Conservation (phyloP, 805 yeast species). For the Kodamaea lidongshanica region DNA sequence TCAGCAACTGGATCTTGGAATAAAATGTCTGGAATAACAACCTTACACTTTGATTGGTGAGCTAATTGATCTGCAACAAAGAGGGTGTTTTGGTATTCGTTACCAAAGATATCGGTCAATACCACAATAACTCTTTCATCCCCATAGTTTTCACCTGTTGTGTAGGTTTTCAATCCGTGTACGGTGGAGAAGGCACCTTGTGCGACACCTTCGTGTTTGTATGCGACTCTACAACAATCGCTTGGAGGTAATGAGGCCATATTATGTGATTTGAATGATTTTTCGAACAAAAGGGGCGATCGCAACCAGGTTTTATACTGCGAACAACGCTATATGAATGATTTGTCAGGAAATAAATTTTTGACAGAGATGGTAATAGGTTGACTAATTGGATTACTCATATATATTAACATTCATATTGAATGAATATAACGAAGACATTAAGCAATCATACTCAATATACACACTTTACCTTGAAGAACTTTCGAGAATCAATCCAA, state of each 20-base stretch:
- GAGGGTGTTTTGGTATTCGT: conserved; percentile 21
- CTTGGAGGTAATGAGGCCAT: conserved; percentile 14
- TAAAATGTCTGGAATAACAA: conserved; percentile 27
- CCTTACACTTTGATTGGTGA: conserved; percentile 13
- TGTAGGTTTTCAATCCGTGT: conserved; percentile 24
- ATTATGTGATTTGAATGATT: too few species aligned
- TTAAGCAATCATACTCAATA: too few species aligned
- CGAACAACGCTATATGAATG: too few species aligned
- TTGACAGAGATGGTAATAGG: too few species aligned
- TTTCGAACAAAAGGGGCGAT: too few species aligned
- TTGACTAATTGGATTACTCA: too few species aligned
- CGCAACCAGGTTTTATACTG: too few species aligned
- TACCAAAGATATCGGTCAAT: conserved; percentile 24
- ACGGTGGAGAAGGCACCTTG: conserved; percentile 16
- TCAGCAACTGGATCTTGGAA: conserved; percentile 18
- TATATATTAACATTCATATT: too few species aligned
- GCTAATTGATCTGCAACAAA: conserved; percentile 25
- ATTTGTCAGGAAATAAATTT: too few species aligned
- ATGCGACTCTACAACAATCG: conserved; percentile 18
- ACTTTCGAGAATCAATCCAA: too few species aligned
- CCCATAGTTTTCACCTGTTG: conserved; percentile 18
- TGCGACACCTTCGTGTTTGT: conserved; percentile 26
- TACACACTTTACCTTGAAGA: too few species aligned
- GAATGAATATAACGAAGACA: too few species aligned
- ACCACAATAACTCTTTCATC: conserved; percentile 20